These are phyloP conservation scores for Ophiosphaerella korrae DNA, from an alignment of 2,329 filamentous ascomycete species.

Conservation along the genomic window DNA sequence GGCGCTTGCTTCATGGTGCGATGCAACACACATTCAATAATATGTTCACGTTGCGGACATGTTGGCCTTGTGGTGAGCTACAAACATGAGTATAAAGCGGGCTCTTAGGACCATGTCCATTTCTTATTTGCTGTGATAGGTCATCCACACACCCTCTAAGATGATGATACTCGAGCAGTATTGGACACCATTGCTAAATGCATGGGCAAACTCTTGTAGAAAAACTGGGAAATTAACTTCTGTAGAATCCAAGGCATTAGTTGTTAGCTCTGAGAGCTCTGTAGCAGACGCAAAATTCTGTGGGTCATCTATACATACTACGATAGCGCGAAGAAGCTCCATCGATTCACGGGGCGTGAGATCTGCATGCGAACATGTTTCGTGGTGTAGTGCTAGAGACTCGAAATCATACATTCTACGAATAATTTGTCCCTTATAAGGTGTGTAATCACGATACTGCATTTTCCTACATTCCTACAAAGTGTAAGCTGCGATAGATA, in stretches of 20 bases:
- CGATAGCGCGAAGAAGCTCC: constrained; percentile 9
- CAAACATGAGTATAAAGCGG: constrained; percentile 11
- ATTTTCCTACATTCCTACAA: constrained; percentile 10
- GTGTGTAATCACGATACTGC: constrained; percentile 18
- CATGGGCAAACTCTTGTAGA: constrained; percentile 15
- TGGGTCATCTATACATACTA: constrained; percentile 2
- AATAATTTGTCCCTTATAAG: background rate
- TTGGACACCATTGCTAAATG: constrained; percentile 22
- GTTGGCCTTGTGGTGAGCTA: constrained; percentile 10
- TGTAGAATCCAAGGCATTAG: constrained; percentile 5
- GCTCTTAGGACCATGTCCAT: constrained; percentile 3
- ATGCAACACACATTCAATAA: constrained; percentile 7
- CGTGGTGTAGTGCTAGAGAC: constrained; percentile 5
- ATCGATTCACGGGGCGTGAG: constrained; percentile 7
- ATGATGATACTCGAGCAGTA: constrained; percentile 11
- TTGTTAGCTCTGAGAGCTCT: constrained; percentile 8
- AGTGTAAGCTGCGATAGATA: background rate
- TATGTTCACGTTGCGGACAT: constrained; percentile 6
- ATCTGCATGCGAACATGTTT: constrained; percentile 9
- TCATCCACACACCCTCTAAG: constrained; percentile 1
- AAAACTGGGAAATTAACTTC: constrained; percentile 4
- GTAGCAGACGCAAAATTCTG: background rate
- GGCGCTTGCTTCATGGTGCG: constrained; percentile 13
- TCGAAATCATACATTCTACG: background rate
- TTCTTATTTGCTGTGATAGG: background rate